Percentiles rank a stretch among this genome's conserved stretches.
Evolutionary conservation across 768 basidiomycete species (phyloP).

Genomic region (Asterophora lycoperdoides): DNA sequence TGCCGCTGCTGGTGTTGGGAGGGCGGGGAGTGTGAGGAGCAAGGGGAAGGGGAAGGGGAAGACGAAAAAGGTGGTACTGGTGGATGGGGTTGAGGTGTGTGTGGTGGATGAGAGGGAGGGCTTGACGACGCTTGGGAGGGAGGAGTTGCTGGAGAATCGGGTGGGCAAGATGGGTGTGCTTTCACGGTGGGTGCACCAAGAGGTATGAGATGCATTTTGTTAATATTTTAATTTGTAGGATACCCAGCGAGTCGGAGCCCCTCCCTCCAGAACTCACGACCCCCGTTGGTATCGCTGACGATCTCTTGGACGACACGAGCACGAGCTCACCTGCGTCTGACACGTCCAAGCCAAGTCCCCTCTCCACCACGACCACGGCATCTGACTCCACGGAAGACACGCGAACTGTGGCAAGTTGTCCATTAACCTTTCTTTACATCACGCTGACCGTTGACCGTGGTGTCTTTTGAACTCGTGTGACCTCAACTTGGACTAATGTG

Average conservation of each 20-base stretch:
- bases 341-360: conserved; percentile 13
- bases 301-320: conserved; percentile 45
- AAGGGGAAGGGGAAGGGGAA: conserved; percentile 27
- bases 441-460: too few relatives aligned
- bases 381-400: conserved; percentile 23
- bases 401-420: conserved; percentile 25
- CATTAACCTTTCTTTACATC: background rate
- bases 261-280: conserved; percentile 57
- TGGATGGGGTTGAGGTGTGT: conserved; percentile 48
- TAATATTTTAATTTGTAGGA: too few relatives aligned
- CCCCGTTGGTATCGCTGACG: conserved; percentile 58
- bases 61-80: conserved; percentile 33
- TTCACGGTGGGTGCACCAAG: conserved; percentile 55
- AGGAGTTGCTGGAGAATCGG: conserved; percentile 72
- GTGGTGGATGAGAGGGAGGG: conserved; percentile 76
- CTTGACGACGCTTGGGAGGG: conserved; percentile 63
- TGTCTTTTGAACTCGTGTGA: too few relatives aligned
- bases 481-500: too few relatives aligned
- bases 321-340: conserved; percentile 17
- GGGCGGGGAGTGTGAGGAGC: conserved; percentile 24
- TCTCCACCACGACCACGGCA: conserved; percentile 7
- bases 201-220: too few relatives aligned
- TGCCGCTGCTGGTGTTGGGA: conserved; percentile 10
- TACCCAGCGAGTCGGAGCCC: conserved; percentile 50
- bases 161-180: conserved; percentile 62